Conservation (phyloP, 345 rosid species). For the Linum trigynum region DNA sequence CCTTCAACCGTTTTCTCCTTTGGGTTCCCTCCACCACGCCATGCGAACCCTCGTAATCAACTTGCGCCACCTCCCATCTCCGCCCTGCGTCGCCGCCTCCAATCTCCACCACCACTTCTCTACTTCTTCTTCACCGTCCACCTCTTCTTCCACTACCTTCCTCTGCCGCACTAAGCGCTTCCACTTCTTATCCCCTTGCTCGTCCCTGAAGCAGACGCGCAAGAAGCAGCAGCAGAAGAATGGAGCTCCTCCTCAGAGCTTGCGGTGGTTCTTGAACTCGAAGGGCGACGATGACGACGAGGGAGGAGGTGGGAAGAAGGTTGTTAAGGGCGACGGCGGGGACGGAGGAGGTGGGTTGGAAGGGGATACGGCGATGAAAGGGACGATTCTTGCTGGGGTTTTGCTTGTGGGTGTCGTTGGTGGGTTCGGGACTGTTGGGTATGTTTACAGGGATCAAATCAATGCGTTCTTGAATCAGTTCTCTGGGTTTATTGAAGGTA, state of each 20-base stretch:
- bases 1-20: too few relatives aligned
- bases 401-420: constrained; percentile 79
- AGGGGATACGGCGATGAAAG: constrained; percentile 59
- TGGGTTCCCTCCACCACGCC: neutral
- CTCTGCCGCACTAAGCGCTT: constrained; percentile 40
- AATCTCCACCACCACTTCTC: constrained; percentile 5
- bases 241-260: constrained; percentile 60
- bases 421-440: constrained; percentile 69
- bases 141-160: constrained; percentile 19
- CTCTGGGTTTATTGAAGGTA: constrained; percentile 81
- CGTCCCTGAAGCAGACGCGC: constrained; percentile 53
- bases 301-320: constrained; percentile 19
- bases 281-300: constrained; percentile 29
- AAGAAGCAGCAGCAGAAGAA: constrained; percentile 53
- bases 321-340: constrained; percentile 12
- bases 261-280: constrained; percentile 60
- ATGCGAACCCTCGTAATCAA: neutral
- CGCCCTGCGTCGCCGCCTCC: constrained; percentile 1
- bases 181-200: constrained; percentile 61
- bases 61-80: constrained; percentile 9
- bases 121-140: constrained; percentile 17
- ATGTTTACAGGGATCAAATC: constrained; percentile 69
- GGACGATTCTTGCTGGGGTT: constrained; percentile 76
- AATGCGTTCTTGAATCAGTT: constrained; percentile 69
- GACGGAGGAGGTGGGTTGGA: constrained; percentile 25